These are phyloP conservation scores for Isoetes engelmannii DNA, from an alignment of 83 land plant species.

Conservation along the genomic window DNA sequence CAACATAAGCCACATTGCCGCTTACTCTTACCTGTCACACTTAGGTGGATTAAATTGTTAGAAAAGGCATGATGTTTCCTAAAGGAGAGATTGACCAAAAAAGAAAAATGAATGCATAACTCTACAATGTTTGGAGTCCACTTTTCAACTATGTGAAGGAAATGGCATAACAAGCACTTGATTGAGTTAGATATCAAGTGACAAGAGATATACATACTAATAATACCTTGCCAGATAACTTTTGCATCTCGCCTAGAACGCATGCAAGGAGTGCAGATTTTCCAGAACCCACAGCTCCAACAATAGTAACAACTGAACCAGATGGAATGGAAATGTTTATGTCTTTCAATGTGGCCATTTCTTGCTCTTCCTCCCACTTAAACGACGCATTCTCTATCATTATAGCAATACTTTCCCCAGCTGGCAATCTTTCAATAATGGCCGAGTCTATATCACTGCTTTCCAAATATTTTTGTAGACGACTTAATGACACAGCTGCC, in stretches of 20 bases:
- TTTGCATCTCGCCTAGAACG: constrained; percentile 13
- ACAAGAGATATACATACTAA: background rate
- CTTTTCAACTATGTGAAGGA: background rate
- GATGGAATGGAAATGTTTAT: background rate
- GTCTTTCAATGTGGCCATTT: background rate
- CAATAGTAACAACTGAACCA: constrained; percentile 1
- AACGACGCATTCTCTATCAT: background rate
- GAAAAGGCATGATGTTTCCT: background rate
- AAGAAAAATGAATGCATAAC: background rate
- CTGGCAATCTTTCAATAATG: background rate
- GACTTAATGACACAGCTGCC: background rate
- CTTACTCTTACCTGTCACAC: constrained; percentile 3
- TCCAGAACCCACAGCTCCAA: constrained; percentile 12
- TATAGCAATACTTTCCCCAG: background rate
- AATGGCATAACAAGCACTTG: background rate
- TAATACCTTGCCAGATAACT: constrained; percentile 16
- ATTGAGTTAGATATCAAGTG: background rate
- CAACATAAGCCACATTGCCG: constrained; percentile 10
- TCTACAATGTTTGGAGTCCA: background rate
- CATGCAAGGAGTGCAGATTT: constrained; percentile 10
- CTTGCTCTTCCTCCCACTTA: background rate
- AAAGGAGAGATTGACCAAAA: background rate
- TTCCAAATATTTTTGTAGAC: constrained; percentile 1
- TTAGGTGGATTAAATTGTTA: background rate
- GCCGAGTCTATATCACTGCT: background rate